phyloP scores from a whole-genome alignment of 2,329 filamentous ascomycete species.

The Beauveria australis region DNA sequence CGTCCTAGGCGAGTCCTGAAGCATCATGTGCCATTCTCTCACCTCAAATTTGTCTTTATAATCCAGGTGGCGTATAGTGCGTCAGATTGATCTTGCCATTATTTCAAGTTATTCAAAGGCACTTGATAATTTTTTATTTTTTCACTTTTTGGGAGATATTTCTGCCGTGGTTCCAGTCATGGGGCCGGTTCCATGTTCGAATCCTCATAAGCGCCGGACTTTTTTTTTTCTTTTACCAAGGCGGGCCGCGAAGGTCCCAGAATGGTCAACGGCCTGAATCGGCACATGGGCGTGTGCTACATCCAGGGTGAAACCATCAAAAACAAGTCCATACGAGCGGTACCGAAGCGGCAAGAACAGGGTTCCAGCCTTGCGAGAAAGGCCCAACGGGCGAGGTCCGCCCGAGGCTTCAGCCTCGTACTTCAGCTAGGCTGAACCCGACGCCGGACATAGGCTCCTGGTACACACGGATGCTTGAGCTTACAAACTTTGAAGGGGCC shows the following conservation, averaged over 20 bases:
- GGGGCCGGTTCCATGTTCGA: too few species aligned
- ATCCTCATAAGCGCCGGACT: too few species aligned
- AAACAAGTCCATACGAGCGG: background rate
- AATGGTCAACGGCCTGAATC: background rate
- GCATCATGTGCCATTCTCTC: too few species aligned
- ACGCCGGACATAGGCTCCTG: background rate
- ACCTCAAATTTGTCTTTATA: too few species aligned
- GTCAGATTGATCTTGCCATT: too few species aligned
- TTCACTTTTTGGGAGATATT: too few species aligned
- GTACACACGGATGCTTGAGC: background rate
- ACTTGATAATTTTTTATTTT: accelerated
- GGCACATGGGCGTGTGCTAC: too few species aligned
- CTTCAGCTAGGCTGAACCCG: background rate
- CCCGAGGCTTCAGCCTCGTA: background rate
- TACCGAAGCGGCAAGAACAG: background rate
- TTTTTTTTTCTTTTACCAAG: too few species aligned
- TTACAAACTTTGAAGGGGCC: background rate
- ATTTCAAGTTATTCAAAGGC: too few species aligned
- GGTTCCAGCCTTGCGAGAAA: background rate
- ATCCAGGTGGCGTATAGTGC: too few species aligned
- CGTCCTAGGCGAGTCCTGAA: too few species aligned
- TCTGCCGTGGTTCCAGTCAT: too few species aligned
- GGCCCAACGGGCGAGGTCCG: background rate
- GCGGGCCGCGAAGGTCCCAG: background rate
- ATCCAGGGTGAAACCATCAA: background rate